Evolutionary conservation across 768 basidiomycete genomes (phyloP), one percentile per base, ranked within the genome.

Genomic region (Saitozyma podzolica): DNA sequence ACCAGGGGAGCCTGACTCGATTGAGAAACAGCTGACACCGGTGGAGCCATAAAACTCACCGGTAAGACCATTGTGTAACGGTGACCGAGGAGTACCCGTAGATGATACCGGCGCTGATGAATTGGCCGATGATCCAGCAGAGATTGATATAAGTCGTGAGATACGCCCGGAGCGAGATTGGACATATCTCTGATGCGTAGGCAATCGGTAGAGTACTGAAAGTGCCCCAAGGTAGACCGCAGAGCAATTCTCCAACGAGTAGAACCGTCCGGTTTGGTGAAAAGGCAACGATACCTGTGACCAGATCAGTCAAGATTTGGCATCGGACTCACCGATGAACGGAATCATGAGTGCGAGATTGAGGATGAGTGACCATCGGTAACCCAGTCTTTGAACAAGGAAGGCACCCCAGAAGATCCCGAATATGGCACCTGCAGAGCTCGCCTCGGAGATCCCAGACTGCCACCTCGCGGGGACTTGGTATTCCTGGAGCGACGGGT

Each of bases 151-250:
- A 63, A 45, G 71, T 70, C 19, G 74, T 77, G 2, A 76, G 70
- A 6, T 70, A 68, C 0, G 66, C 74, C 56, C 78, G 70, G 10
- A 79, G 67, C 50, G 67, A 56, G 41, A 79, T 58, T 8, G 78
- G 78, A n/a, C 68, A 67, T 53, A 79, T 75, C 57, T 79, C 78
- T 58, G 58, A 59, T 54, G 69, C 70, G 62, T 76, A 76, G 1
- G 74, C 70, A 6, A 68, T 71, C 9, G 72, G 61, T 57, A 63
- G 69, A 59, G 74, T 66, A 54, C 70, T 68, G 61, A 74, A 77
- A 56, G 73, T 69, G 50, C 75, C 75, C 69, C 70, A 74, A n/a
- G 69, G 63, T 8, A 74, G 39, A 16, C 58, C 58, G 17, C 52
- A 17, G 10, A 59, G n/a, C 50, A 59, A 50, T 41, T 59, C 48